Evolutionary conservation across 2,329 filamentous ascomycete genomes (phyloP).

Genomic region (Cercospora sp.): DNA sequence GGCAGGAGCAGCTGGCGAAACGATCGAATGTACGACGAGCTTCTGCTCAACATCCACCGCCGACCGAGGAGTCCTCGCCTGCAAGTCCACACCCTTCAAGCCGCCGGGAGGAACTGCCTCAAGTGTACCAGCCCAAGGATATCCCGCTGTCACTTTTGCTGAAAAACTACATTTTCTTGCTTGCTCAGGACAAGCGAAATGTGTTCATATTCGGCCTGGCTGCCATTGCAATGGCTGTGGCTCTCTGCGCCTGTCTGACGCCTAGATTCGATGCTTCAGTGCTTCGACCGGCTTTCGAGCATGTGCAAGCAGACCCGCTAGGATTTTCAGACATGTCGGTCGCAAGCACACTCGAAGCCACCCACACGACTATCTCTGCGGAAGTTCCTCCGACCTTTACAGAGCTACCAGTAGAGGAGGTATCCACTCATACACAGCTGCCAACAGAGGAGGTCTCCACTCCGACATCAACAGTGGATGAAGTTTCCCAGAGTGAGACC

Average conservation of each 20-base stretch:
- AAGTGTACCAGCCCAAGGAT: constrained; percentile 41
- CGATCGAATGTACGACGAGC: background rate
- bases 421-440: background rate
- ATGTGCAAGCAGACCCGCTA: background rate
- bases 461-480: background rate
- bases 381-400: background rate
- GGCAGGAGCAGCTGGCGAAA: constrained; percentile 3
- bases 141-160: constrained; percentile 56
- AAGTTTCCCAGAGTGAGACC: background rate
- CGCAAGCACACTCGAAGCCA: background rate
- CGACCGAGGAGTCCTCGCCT: background rate
- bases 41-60: background rate
- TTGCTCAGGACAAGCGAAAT: constrained; percentile 57
- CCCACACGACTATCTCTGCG: background rate
- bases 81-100: background rate
- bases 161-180: constrained; percentile 55
- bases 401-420: background rate
- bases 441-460: background rate
- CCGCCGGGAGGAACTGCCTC: constrained; percentile 30
- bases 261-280: background rate
- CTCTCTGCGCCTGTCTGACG: constrained; percentile 19
- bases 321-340: background rate
- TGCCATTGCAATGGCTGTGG: constrained; percentile 22
- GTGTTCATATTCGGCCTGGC: constrained; percentile 51
- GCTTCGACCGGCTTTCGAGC: background rate